A percentile compares a stretch with the other conserved stretches of the same genome.
Conservation (phyloP, 164 flowering plant species). For the Taxillus chinensis region DNA sequence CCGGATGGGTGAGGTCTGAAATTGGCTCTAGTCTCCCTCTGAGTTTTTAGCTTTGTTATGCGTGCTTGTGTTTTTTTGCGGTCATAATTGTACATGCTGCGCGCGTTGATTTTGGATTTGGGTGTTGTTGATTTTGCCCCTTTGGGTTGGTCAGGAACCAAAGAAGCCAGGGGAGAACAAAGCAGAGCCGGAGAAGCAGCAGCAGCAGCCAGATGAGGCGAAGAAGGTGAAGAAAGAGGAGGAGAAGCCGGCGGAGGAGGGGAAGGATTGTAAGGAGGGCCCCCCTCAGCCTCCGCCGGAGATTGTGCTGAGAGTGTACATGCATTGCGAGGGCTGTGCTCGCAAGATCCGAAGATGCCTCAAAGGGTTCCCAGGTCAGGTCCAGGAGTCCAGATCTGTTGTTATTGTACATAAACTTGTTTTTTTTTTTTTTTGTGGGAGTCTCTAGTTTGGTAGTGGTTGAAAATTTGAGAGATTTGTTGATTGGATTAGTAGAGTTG, state of each 20-base stretch:
- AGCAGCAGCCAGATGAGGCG: not conserved
- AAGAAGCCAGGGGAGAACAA: slow-evolving; percentile 23
- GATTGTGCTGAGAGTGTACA: slow-evolving; percentile 57
- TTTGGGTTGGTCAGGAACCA: slow-evolving; percentile 6
- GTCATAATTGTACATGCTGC: no score
- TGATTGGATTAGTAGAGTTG: not conserved
- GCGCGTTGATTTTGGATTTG: no score
- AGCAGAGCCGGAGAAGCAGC: slow-evolving; percentile 1
- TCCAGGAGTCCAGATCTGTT: not conserved
- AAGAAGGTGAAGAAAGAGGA: slow-evolving; percentile 3
- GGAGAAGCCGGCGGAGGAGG: slow-evolving; percentile 12
- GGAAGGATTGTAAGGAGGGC: no score
- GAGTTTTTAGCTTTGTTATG: no score
- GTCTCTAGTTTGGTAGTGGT: not conserved
- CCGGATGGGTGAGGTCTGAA: no score
- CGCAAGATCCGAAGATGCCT: slow-evolving; percentile 56
- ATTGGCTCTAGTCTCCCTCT: no score
- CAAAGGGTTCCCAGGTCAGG: slow-evolving; percentile 55
- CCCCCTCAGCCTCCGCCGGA: slow-evolving; percentile 48
- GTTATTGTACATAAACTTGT: not conserved
- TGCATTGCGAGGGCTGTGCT: slow-evolving; percentile 97
- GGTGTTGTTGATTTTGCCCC: no score
- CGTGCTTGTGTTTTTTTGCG: no score
- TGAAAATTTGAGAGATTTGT: not conserved
- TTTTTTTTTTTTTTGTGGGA: not conserved